Percentiles rank a stretch among this genome's conserved stretches.
Conservation (phyloP, 225 moss, liverwort and hornwort species). For the Anthoceros angustus region DNA sequence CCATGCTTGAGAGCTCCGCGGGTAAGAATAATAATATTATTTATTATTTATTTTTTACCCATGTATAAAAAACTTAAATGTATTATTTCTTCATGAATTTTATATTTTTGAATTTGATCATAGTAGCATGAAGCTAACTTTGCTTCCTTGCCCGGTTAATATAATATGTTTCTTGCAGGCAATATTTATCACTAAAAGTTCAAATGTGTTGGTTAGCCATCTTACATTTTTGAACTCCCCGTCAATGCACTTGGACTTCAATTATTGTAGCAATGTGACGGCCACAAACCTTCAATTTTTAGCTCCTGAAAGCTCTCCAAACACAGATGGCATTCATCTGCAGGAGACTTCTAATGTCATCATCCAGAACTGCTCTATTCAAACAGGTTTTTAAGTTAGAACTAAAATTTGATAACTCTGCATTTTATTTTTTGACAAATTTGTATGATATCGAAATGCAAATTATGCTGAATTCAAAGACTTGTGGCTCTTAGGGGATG, state of each 20-base stretch:
- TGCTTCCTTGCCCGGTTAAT: too few relatives aligned
- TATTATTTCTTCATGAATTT: too few relatives aligned
- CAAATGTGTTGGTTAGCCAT: conserved; percentile 22
- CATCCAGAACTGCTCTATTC: conserved; percentile 30
- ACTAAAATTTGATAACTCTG: background rate
- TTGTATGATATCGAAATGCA: background rate
- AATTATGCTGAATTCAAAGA: too few relatives aligned
- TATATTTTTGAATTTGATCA: too few relatives aligned
- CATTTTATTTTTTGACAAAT: too few relatives aligned
- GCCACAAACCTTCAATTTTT: conserved; percentile 22
- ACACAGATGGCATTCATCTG: conserved; percentile 73
- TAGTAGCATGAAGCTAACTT: too few relatives aligned
- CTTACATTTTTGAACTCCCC: conserved; percentile 27
- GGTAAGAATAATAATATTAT: too few relatives aligned
- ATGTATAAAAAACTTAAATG: too few relatives aligned
- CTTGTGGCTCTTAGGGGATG: conserved; percentile 36
- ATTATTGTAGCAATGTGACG: conserved; percentile 9
- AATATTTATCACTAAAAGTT: conserved; percentile 26
- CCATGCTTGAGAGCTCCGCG: too few relatives aligned
- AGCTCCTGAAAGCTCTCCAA: conserved; percentile 33
- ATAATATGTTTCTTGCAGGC: conserved; percentile 19
- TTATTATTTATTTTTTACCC: too few relatives aligned
- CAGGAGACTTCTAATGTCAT: conserved; percentile 29
- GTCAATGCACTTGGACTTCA: conserved; percentile 45
- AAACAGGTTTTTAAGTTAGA: conserved; percentile 18